These are phyloP conservation scores for Trematosphaeria pertusa DNA, from an alignment of 2,329 filamentous ascomycete species.

Conservation along the genomic window DNA sequence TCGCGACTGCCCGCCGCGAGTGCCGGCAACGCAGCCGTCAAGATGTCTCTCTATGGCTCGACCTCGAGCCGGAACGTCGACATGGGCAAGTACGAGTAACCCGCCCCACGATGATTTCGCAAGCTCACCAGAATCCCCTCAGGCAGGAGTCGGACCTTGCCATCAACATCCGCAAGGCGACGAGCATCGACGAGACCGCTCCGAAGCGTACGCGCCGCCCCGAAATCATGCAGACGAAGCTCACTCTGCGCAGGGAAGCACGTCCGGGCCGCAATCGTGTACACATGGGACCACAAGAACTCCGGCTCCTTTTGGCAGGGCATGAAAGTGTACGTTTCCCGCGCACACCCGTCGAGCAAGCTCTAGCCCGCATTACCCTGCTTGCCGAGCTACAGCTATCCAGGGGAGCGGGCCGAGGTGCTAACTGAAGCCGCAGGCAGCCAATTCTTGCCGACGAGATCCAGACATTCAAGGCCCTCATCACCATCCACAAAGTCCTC, in stretches of 20 bases:
- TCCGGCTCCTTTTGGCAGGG: slow-evolving; percentile 95
- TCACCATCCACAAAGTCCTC: slow-evolving; percentile 95
- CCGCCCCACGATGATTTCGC: slow-evolving; percentile 1
- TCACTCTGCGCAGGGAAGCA: slow-evolving; percentile 72
- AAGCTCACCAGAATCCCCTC: slow-evolving; percentile 7
- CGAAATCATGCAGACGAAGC: slow-evolving; percentile 21
- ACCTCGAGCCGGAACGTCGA: slow-evolving; percentile 61
- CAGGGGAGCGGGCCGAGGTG: too few species aligned
- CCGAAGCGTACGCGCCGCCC: slow-evolving; percentile 63
- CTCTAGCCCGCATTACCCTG: too few species aligned
- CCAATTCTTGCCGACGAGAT: slow-evolving; percentile 98
- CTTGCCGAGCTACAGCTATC: too few species aligned
- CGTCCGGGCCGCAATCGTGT: slow-evolving; percentile 97
- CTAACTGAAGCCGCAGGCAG: slow-evolving; percentile 65
- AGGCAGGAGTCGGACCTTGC: slow-evolving; percentile 69
- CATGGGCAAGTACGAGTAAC: slow-evolving; percentile 64
- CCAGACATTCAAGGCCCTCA: slow-evolving; percentile 97
- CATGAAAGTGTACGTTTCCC: slow-evolving; percentile 84
- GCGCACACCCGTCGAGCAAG: too few species aligned
- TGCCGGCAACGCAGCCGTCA: slow-evolving; percentile 4
- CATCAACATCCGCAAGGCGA: slow-evolving; percentile 72
- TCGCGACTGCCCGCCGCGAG: neutral
- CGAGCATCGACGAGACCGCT: slow-evolving; percentile 70
- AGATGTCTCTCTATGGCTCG: slow-evolving; percentile 51
- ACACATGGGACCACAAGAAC: slow-evolving; percentile 99